Base-by-base conservation (phyloP, 139 green algal genomes). In the Mychonastes homosphaera region DNA sequence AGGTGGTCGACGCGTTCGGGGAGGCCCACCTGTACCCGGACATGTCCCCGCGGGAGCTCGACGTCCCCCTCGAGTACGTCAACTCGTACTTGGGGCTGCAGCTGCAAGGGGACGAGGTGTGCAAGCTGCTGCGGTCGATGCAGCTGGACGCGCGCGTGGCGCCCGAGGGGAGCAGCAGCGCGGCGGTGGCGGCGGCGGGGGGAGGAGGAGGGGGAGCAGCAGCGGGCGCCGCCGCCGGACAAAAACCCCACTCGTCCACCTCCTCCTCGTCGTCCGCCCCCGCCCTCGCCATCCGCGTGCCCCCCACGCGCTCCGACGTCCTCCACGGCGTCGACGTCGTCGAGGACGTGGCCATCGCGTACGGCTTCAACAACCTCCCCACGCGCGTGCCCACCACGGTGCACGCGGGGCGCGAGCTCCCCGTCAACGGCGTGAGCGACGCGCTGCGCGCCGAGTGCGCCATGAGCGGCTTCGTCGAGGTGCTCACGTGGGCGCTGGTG, bases 331-430 rank as follows among this genome's bases (percentile, higher is more conserved):
- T 85, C 55, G 92, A 99, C 66, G 82, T 99, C 30, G 84, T 91
- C 77, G 92, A 99, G 79, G 92, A 98, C 66, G 88, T 98, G 53
- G 92, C 92, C 4, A 99, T 99, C 54, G 88, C 92, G 12, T 86
- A 94, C 65, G 92, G 92, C 27, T 99, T 91, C 82, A 98, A 98
- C 75, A 97, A 99, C 76, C 79, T 98, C 13, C 27, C 44, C 2
- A 75, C 73, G 57, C 77, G 39, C 10, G 65, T 89, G 8, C 79
- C 84, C 6, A 50, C 58, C 18, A 88, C 80, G 2, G 60, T 75
- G 12, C 89, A 82, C 0, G 63, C 83, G 12, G 92, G 87, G 4
- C 63, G 67, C 24, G 85, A 97, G 78, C 82, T 92, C 61, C 89
- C 91, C 1, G 49, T 99, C 9, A 96, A 95, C 67, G 75, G 91